These are phyloP conservation scores for Triticum timopheevii DNA, from an alignment of 176 grass and related monocot genomes.

Conservation along the genomic window DNA sequence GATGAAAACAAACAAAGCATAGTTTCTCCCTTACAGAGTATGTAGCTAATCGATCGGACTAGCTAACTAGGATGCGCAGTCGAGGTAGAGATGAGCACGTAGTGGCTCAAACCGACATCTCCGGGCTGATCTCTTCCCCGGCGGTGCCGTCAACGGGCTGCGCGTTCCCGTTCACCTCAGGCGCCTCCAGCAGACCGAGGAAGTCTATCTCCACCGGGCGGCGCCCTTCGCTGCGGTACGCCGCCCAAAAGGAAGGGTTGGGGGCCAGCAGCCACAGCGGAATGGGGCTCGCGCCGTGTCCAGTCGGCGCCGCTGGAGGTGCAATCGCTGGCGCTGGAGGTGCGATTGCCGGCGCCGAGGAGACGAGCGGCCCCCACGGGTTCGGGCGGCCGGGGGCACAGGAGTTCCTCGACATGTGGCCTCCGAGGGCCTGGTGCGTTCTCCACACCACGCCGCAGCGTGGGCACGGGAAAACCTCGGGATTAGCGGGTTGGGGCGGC, in stretches of 20 bases:
- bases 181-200: not conserved
- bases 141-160: not conserved
- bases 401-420: not conserved
- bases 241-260: not conserved
- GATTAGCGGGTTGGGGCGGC: not conserved
- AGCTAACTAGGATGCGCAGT: not conserved
- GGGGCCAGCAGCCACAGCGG: not conserved
- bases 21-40: not conserved
- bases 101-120: not conserved
- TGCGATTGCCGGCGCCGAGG: not conserved
- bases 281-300: not conserved
- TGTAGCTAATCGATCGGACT: not conserved
- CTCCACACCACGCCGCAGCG: not conserved
- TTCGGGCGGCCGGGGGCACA: not conserved
- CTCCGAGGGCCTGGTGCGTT: not conserved
- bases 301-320: no score
- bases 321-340: not conserved
- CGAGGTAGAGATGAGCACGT: not conserved
- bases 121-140: not conserved
- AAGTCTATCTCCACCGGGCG: not conserved
- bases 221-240: not conserved
- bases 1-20: not conserved
- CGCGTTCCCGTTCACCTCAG: not conserved
- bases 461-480: not conserved
- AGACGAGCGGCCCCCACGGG: not conserved